Evolutionary conservation across 176 grass and related monocot species (phyloP).

Genomic region (Juncus inflexus): DNA sequence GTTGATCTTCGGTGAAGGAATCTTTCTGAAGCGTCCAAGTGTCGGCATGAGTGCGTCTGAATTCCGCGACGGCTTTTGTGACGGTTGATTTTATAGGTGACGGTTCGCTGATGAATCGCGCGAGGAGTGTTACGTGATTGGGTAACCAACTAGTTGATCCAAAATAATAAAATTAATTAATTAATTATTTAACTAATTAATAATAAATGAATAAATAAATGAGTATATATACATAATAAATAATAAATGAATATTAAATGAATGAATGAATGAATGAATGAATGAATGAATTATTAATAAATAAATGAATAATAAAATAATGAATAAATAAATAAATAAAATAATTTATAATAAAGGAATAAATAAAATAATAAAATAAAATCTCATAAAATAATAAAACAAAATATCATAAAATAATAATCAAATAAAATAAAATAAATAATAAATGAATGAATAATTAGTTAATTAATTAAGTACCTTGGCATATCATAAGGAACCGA

Average conservation of each 20-base stretch:
- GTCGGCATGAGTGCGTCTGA: slow-evolving; percentile 86
- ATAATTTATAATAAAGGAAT: neutral
- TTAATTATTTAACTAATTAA: slow-evolving; percentile 4
- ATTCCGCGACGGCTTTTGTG: slow-evolving; percentile 91
- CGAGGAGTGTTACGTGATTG: slow-evolving; percentile 74
- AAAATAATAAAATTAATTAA: slow-evolving; percentile 17
- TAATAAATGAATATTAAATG: neutral
- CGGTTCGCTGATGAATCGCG: slow-evolving; percentile 66
- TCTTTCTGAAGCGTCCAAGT: slow-evolving; percentile 94
- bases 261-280: neutral
- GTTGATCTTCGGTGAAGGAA: slow-evolving; percentile 74
- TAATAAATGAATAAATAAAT: neutral
- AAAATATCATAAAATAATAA: slow-evolving; percentile 12
- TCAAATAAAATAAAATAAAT: slow-evolving; percentile 8
- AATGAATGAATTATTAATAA: slow-evolving; percentile 8
- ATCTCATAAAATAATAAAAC: too few relatives aligned
- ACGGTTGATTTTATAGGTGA: slow-evolving; percentile 79
- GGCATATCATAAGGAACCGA: slow-evolving; percentile 98
- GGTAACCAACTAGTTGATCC: slow-evolving; percentile 80
- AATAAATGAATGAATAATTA: slow-evolving; percentile 5
- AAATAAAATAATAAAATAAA: slow-evolving; percentile 8
- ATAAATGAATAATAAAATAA: slow-evolving; percentile 5
- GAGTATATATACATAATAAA: slow-evolving; percentile 7
- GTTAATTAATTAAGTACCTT: slow-evolving; percentile 40
- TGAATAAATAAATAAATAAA: slow-evolving; percentile 5